Percentiles rank a stretch among this genome's conserved stretches.
Conservation (phyloP, 2,329 filamentous ascomycete species). For the Fusarium compactum region DNA sequence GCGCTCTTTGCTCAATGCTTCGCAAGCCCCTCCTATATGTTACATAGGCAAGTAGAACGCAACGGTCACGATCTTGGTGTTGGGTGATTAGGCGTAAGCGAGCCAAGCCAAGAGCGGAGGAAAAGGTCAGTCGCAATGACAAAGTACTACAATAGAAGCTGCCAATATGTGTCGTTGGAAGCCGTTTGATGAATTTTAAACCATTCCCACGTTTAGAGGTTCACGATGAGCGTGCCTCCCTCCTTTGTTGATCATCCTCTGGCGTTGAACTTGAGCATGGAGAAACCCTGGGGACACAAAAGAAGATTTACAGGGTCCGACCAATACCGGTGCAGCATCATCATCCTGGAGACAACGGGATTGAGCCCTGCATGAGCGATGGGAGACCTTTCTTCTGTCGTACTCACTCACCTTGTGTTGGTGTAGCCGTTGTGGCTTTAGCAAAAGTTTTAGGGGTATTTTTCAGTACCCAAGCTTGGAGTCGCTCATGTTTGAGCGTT, state of each 20-base stretch:
- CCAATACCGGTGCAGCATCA: constrained; percentile 7
- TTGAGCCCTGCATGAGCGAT: constrained; percentile 38
- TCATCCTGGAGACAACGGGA: constrained; percentile 20
- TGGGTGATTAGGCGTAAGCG: constrained; percentile 4
- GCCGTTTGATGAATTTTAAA: neutral
- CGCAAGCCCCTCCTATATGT: constrained; percentile 17
- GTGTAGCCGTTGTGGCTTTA: constrained; percentile 9
- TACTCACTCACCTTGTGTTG: constrained; percentile 17
- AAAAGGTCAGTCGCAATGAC: neutral
- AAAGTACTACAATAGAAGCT: neutral
- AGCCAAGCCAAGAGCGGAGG: constrained; percentile 11
- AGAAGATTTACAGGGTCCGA: constrained; percentile 36
- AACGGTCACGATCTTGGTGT: constrained; percentile 9
- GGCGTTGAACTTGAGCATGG: constrained; percentile 14
- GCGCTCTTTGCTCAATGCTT: constrained; percentile 31
- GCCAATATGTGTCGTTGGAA: neutral
- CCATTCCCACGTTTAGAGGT: neutral
- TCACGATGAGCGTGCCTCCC: constrained; percentile 5
- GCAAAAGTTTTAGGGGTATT: neutral
- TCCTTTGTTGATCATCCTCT: neutral
- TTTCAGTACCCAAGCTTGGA: constrained; percentile 14
- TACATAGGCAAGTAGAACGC: neutral
- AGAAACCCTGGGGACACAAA: constrained; percentile 17
- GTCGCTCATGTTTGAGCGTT: constrained; percentile 10
- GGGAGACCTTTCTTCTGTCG: constrained; percentile 20